Percentiles rank a stretch among this genome's conserved stretches.
These are phyloP conservation scores for Bigelowiella natans DNA, from an alignment of 78 protist genomes.

Conservation along the genomic window DNA sequence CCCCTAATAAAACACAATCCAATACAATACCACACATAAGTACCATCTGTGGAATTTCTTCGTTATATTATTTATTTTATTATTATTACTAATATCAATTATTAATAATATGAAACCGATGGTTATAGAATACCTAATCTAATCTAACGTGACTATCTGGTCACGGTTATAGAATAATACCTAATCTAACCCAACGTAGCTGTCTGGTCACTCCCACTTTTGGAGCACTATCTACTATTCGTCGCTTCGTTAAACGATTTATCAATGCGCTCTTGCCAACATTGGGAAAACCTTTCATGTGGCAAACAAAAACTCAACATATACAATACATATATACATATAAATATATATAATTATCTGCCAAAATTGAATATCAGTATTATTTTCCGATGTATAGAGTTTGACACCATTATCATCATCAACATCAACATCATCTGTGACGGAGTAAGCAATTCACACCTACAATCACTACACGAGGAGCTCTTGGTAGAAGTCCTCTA, in stretches of 20 bases:
- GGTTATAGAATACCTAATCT: no score
- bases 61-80: no score
- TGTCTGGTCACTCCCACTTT: background rate
- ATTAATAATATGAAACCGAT: no score
- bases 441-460: no score
- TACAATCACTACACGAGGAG: background rate
- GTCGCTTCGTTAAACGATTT: background rate
- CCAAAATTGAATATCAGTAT: background rate
- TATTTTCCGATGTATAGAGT: background rate
- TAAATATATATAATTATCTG: background rate
- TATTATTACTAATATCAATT: no score
- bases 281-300: background rate
- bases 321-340: background rate
- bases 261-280: background rate
- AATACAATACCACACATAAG: no score
- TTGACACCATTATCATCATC: no score
- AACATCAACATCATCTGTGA: no score
- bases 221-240: background rate
- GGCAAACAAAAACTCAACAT: background rate
- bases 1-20: no score
- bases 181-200: background rate
- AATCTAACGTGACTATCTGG: no score
- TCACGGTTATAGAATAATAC: no score
- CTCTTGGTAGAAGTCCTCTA: background rate
- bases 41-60: no score